A percentile compares a stretch with the other conserved stretches of the same genome.
Evolutionary conservation across 169 alveolate species (phyloP).

Genomic region (Plasmodium falciparum): DNA sequence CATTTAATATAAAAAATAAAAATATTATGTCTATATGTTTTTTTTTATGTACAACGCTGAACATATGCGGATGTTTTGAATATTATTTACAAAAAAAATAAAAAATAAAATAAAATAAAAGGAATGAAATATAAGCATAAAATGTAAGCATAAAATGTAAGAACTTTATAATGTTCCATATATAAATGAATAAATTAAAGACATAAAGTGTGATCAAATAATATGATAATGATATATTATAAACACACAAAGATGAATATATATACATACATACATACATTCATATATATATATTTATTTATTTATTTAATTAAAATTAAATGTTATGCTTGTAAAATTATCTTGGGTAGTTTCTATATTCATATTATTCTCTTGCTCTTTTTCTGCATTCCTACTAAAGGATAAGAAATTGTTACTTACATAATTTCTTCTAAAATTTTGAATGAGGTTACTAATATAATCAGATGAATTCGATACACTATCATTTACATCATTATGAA

Average conservation of each 20-base stretch:
- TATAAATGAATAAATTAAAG: not conserved
- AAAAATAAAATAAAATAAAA: not conserved
- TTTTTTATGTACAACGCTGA: no score
- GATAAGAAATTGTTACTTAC: conserved; percentile 52
- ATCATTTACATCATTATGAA: conserved; percentile 3
- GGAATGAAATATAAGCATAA: not conserved
- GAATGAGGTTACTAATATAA: conserved; percentile 48
- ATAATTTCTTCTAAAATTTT: conserved; percentile 43
- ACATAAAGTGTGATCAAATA: no score
- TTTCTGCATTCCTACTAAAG: conserved; percentile 29
- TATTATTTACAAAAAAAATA: not conserved
- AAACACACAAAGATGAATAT: not conserved
- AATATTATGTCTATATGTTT: no score
- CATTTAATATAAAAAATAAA: no score
- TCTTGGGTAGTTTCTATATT: conserved; percentile 48
- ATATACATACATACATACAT: not conserved
- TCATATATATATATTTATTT: not conserved
- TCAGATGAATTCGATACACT: conserved; percentile 30
- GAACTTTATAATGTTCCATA: not conserved
- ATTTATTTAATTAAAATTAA: conserved; percentile 48
- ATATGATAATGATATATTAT: not conserved
- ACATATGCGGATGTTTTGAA: not conserved
- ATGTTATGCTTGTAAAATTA: conserved; percentile 53
- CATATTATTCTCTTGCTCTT: conserved; percentile 10
- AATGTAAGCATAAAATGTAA: not conserved